Conservation (phyloP, 2,329 filamentous ascomycete genomes). For the Colletotrichum tofieldiae region DNA sequence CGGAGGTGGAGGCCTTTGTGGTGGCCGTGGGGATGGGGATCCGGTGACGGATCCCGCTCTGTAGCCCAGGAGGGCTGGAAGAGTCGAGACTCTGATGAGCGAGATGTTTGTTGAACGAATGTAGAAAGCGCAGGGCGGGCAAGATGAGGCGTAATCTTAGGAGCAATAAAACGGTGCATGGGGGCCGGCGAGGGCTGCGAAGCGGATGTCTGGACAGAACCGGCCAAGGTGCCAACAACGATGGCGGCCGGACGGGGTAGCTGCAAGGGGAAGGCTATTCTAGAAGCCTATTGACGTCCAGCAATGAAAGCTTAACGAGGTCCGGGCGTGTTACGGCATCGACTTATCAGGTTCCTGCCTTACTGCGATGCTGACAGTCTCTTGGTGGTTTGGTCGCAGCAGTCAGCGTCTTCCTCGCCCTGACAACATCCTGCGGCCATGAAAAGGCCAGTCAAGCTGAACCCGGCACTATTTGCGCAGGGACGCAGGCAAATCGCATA, state of each 20-base stretch:
- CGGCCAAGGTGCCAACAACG: conserved; percentile 3
- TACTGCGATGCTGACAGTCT: neutral
- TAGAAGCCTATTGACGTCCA: neutral
- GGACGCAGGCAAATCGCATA: conserved; percentile 36
- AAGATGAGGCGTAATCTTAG: conserved; percentile 41
- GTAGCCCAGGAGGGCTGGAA: conserved; percentile 30
- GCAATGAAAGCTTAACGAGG: neutral
- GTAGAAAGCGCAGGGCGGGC: conserved; percentile 29
- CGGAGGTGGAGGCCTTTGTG: conserved; percentile 17
- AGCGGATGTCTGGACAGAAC: conserved; percentile 24
- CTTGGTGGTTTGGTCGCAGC: neutral
- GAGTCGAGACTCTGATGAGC: conserved; percentile 38
- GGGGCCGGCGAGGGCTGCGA: conserved; percentile 32
- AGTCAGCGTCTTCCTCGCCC: neutral
- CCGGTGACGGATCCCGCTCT: conserved; percentile 24
- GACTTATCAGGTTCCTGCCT: neutral
- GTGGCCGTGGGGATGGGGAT: conserved; percentile 12
- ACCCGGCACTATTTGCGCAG: conserved; percentile 24
- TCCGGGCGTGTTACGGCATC: neutral
- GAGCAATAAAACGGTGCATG: conserved; percentile 40
- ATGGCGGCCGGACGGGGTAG: neutral
- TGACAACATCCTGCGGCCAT: neutral
- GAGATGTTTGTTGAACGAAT: conserved; percentile 6
- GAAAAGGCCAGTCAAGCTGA: conserved; percentile 6
- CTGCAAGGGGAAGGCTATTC: conserved; percentile 6